These are phyloP conservation scores for Senna tora DNA, from an alignment of 306 rosid species.

Conservation along the genomic window DNA sequence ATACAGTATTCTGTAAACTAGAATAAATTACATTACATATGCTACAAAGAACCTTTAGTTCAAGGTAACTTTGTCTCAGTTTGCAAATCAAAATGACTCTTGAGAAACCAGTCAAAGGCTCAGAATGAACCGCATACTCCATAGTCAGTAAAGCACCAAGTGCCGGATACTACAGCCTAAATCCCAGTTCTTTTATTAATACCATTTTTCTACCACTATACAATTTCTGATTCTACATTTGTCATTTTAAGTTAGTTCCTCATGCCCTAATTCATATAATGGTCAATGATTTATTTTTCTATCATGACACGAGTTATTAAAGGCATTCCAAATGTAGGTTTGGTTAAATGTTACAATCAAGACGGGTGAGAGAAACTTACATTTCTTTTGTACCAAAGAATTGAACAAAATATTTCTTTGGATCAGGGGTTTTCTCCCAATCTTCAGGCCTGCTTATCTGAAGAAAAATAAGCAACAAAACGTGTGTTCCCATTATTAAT, in stretches of 20 bases:
- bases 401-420: slow-evolving; percentile 90
- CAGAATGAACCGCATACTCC: background rate
- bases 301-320: background rate
- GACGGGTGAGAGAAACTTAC: slow-evolving; percentile 57
- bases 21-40: slow-evolving; percentile 1
- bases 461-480: slow-evolving; percentile 44
- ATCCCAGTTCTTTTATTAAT: background rate
- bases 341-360: slow-evolving; percentile 18
- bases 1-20: slow-evolving; percentile 5
- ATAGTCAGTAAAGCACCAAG: slow-evolving; percentile 8
- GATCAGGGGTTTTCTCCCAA: slow-evolving; percentile 81
- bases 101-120: slow-evolving; percentile 28
- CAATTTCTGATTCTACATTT: slow-evolving; percentile 2
- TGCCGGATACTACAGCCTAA: background rate
- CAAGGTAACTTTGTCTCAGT: slow-evolving; percentile 2
- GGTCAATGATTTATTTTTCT: background rate
- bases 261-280: slow-evolving; percentile 17
- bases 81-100: background rate
- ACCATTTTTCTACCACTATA: slow-evolving; percentile 12
- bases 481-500: slow-evolving; percentile 29
- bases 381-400: slow-evolving; percentile 93
- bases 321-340: background rate
- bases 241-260: slow-evolving; percentile 1
- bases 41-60: slow-evolving; percentile 9
- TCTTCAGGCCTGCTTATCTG: slow-evolving; percentile 98